Evolutionary conservation across 768 basidiomycete species (phyloP).

Genomic region (Trametes coccinea): DNA sequence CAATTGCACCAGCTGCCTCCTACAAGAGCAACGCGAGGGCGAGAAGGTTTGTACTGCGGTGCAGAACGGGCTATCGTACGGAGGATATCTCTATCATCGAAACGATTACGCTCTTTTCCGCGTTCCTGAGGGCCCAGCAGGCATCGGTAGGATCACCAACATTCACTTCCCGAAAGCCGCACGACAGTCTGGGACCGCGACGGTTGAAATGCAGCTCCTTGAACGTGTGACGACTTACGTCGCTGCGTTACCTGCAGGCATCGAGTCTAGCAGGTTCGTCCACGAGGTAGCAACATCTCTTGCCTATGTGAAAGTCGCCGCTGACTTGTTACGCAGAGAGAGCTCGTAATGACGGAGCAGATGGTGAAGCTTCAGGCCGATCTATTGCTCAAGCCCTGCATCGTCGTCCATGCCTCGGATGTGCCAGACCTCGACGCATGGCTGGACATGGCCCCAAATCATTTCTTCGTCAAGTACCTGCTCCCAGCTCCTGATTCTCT

Average conservation of each 20-base stretch:
- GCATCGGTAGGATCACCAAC: slow-evolving; percentile 53
- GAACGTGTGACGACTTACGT: slow-evolving; percentile 39
- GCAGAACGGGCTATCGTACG: slow-evolving; percentile 46
- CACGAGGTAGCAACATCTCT: slow-evolving; percentile 53
- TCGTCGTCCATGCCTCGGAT: slow-evolving; percentile 10
- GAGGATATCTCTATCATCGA: slow-evolving; percentile 53
- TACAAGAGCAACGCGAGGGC: slow-evolving; percentile 34
- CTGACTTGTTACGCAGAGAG: slow-evolving; percentile 42
- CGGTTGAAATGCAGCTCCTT: slow-evolving; percentile 38
- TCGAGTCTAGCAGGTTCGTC: slow-evolving; percentile 31
- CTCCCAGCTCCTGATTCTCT: slow-evolving; percentile 44
- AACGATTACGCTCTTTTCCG: slow-evolving; percentile 60
- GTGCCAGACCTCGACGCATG: slow-evolving; percentile 40
- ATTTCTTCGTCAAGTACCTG: slow-evolving; percentile 57
- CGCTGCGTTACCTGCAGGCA: no score
- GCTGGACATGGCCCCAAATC: slow-evolving; percentile 52
- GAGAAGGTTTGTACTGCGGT: slow-evolving; percentile 35
- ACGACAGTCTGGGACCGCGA: slow-evolving; percentile 19
- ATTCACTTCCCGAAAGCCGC: slow-evolving; percentile 30
- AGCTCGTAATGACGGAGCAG: slow-evolving; percentile 61
- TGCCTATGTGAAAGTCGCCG: not conserved
- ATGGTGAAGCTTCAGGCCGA: slow-evolving; percentile 33
- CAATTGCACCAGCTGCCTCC: slow-evolving; percentile 55
- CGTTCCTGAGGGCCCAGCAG: slow-evolving; percentile 47
- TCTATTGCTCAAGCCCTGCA: slow-evolving; percentile 49